Conservation (phyloP, 2,329 filamentous ascomycete species). For the Ascochyta koolunga region DNA sequence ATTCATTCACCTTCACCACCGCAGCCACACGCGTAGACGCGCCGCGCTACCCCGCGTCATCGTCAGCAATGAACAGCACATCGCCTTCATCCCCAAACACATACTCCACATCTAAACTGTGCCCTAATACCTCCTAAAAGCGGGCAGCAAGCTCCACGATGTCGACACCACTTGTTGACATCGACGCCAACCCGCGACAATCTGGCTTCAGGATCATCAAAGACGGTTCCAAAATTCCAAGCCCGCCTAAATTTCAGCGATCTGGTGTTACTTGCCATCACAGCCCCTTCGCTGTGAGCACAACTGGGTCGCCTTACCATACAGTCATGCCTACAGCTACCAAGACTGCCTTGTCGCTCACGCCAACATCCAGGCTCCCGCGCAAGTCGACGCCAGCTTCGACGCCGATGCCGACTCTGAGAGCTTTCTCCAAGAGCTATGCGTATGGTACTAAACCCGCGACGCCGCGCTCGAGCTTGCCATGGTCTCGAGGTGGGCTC, state of each 20-base stretch:
- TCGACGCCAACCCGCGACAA: conserved; percentile 16
- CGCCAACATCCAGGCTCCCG: conserved; percentile 36
- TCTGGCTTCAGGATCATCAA: conserved; percentile 3
- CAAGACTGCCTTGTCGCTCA: conserved; percentile 6
- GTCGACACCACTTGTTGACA: conserved; percentile 18
- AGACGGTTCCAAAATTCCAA: conserved; percentile 20
- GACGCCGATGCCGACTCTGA: conserved; percentile 17
- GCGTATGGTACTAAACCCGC: background rate
- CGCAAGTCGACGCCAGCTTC: conserved; percentile 27
- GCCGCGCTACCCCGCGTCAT: conserved; percentile 3
- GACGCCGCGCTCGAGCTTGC: conserved; percentile 3
- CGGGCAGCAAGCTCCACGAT: conserved; percentile 4
- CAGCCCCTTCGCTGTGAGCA: conserved; percentile 18
- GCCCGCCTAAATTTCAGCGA: conserved; percentile 4
- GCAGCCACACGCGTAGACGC: conserved; percentile 4
- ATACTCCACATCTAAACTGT: background rate
- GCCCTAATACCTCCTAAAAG: background rate
- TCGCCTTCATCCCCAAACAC: background rate
- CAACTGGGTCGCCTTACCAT: conserved; percentile 19
- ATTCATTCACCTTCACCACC: conserved; percentile 16
- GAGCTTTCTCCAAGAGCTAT: background rate
- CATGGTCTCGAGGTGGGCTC: background rate
- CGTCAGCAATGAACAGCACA: conserved; percentile 1
- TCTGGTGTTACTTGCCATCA: conserved; percentile 4
- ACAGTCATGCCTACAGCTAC: background rate